Conservation (phyloP, 148 eudicot species). For the Dysphania ambrosioides region DNA sequence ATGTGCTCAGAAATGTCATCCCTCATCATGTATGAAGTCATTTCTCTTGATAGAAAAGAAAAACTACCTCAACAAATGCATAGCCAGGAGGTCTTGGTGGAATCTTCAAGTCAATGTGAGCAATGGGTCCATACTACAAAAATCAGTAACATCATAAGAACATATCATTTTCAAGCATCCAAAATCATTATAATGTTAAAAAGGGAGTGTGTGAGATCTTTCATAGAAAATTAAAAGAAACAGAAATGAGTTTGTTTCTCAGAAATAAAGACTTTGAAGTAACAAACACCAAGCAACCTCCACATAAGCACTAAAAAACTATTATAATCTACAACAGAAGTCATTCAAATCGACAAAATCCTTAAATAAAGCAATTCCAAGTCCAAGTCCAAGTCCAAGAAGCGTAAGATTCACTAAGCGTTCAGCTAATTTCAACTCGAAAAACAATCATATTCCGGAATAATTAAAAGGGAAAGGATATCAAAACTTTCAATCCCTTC, state of each 20-base stretch:
- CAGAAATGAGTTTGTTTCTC: not conserved
- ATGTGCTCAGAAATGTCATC: not conserved
- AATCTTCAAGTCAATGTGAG: slow-evolving; percentile 84
- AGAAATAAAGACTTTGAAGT: not conserved
- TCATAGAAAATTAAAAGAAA: not conserved
- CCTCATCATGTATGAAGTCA: not conserved
- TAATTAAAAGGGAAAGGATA: not conserved
- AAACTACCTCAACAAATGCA: slow-evolving; percentile 91
- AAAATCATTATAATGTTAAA: too few species aligned
- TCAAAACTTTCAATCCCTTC: too few species aligned
- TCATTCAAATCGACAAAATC: not conserved
- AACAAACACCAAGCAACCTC: not conserved
- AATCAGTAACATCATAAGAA: slow-evolving; percentile 16
- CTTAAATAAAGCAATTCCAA: not conserved
- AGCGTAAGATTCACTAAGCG: not conserved
- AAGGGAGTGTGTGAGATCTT: too few species aligned
- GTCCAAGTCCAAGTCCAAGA: too few species aligned
- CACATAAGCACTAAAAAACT: not conserved
- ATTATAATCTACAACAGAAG: not conserved
- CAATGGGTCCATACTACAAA: slow-evolving; percentile 86
- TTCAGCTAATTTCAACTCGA: too few species aligned
- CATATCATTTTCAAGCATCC: not conserved
- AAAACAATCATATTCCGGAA: too few species aligned
- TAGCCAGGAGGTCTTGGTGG: slow-evolving; percentile 99
- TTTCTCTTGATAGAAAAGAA: not conserved